Evolutionary conservation across 352 stramenopile genomes (phyloP).

Genomic region (Phytophthora rubi): DNA sequence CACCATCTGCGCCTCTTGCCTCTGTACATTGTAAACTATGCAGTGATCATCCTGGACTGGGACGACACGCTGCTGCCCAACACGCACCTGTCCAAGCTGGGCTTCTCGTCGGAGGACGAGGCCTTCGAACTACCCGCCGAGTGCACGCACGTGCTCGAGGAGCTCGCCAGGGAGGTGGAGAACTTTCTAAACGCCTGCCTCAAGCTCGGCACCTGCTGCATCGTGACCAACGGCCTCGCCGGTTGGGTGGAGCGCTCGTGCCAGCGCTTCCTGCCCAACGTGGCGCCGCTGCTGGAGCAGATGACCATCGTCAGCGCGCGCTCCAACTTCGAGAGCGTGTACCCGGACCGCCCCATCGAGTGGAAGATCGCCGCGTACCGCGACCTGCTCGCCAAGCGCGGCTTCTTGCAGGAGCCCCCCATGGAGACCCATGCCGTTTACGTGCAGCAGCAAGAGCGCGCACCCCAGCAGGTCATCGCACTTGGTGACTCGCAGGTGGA

Average conservation of each 20-base stretch:
- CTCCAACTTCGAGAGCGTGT: conserved; percentile 62
- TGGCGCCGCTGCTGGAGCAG: conserved; percentile 57
- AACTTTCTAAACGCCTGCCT: conserved; percentile 61
- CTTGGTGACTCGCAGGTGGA: conserved; percentile 78
- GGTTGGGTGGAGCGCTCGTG: conserved; percentile 83
- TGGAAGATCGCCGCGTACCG: conserved; percentile 84
- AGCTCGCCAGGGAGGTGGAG: conserved; percentile 45
- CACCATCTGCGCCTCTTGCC: neutral
- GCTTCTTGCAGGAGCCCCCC: conserved; percentile 25
- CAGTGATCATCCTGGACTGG: conserved; percentile 84
- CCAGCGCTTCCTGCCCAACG: conserved; percentile 68
- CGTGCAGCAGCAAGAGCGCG: conserved; percentile 35
- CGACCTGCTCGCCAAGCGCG: conserved; percentile 53
- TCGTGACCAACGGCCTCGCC: conserved; percentile 75
- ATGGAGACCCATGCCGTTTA: conserved; percentile 29
- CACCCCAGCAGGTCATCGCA: conserved; percentile 68
- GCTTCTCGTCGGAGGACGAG: conserved; percentile 61
- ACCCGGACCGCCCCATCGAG: conserved; percentile 67
- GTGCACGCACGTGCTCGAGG: conserved; percentile 34
- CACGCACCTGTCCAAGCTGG: conserved; percentile 68
- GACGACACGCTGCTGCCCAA: conserved; percentile 85
- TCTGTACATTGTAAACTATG: neutral
- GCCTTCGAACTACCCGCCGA: conserved; percentile 50
- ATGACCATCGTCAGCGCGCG: conserved; percentile 77
- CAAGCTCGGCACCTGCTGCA: conserved; percentile 51